Conservation (phyloP, 2,329 filamentous ascomycete genomes). For the Aspergillus quadricinctus region DNA sequence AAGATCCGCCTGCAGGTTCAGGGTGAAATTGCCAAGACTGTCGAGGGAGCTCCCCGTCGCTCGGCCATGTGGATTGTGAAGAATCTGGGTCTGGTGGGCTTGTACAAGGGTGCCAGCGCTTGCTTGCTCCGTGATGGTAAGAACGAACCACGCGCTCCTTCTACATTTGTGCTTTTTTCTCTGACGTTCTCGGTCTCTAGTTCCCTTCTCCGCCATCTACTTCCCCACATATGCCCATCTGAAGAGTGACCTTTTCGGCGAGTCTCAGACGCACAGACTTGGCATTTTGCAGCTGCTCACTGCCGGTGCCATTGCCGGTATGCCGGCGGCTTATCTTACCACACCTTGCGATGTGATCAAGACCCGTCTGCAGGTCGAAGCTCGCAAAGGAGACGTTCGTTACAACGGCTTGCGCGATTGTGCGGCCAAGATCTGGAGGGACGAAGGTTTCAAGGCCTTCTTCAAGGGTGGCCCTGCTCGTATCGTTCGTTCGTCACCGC, state of each 20-base stretch:
- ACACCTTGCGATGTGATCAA: slow-evolving; percentile 99
- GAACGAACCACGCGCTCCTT: slow-evolving; percentile 16
- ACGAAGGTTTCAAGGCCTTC: slow-evolving; percentile 94
- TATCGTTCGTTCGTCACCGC: slow-evolving; percentile 89
- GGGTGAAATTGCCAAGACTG: slow-evolving; percentile 86
- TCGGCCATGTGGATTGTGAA: slow-evolving; percentile 97
- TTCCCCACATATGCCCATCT: slow-evolving; percentile 95
- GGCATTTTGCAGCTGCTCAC: slow-evolving; percentile 87
- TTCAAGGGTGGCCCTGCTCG: slow-evolving; percentile 97
- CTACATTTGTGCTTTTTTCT: neutral
- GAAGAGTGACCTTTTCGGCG: slow-evolving; percentile 91
- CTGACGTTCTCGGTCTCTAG: slow-evolving; percentile 30
- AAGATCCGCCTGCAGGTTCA: slow-evolving; percentile 98
- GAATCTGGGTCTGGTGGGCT: slow-evolving; percentile 86
- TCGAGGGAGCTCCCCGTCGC: slow-evolving; percentile 75
- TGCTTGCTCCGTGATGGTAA: slow-evolving; percentile 79
- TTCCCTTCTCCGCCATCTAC: slow-evolving; percentile 98
- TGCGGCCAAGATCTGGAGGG: slow-evolving; percentile 74
- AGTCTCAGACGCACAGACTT: slow-evolving; percentile 79
- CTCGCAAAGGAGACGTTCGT: slow-evolving; percentile 83
- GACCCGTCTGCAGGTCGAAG: slow-evolving; percentile 94
- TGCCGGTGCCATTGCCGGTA: slow-evolving; percentile 88
- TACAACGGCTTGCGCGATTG: slow-evolving; percentile 87
- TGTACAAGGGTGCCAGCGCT: slow-evolving; percentile 95
- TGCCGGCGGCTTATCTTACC: slow-evolving; percentile 89